phyloP scores from a whole-genome alignment of 164 flowering plant genomes.

The Platanus orientalis region DNA sequence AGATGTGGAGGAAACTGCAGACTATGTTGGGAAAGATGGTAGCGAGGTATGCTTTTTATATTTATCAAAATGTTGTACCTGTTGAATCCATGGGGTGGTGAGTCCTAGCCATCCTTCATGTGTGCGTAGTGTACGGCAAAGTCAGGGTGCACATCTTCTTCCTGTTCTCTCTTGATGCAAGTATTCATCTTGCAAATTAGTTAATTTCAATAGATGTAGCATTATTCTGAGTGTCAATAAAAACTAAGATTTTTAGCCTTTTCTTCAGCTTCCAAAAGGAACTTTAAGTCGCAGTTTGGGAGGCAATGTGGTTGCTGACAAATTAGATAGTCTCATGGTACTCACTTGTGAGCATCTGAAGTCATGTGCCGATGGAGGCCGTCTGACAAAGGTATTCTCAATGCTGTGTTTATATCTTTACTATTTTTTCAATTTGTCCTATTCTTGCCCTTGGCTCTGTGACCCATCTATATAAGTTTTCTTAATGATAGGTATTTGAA shows the following conservation, averaged over 20 bases:
- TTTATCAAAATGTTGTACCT: too few species aligned
- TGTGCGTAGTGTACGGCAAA: neutral
- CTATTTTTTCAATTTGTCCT: neutral
- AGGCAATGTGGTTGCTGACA: conserved; percentile 53
- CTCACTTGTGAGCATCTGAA: conserved; percentile 74
- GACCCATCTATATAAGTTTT: neutral
- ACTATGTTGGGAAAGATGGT: conserved; percentile 27
- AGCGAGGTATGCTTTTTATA: conserved; percentile 44
- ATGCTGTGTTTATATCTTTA: neutral
- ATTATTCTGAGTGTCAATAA: neutral
- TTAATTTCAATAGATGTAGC: neutral
- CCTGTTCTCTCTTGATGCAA: neutral
- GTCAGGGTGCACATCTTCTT: neutral
- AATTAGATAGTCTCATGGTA: conserved; percentile 69
- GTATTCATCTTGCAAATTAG: neutral
- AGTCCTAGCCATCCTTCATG: neutral
- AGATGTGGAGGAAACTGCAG: conserved; percentile 47
- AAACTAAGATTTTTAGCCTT: neutral
- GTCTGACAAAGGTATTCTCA: conserved; percentile 52
- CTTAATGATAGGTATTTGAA: conserved; percentile 61
- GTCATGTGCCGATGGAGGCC: conserved; percentile 49
- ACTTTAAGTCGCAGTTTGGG: conserved; percentile 25
- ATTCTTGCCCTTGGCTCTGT: neutral
- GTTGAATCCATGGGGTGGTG: neutral
- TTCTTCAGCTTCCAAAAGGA: conserved; percentile 31